Evolutionary conservation across 371 early-diverging fungal species (phyloP).

Genomic region (Caulochytrium protostelioides): DNA sequence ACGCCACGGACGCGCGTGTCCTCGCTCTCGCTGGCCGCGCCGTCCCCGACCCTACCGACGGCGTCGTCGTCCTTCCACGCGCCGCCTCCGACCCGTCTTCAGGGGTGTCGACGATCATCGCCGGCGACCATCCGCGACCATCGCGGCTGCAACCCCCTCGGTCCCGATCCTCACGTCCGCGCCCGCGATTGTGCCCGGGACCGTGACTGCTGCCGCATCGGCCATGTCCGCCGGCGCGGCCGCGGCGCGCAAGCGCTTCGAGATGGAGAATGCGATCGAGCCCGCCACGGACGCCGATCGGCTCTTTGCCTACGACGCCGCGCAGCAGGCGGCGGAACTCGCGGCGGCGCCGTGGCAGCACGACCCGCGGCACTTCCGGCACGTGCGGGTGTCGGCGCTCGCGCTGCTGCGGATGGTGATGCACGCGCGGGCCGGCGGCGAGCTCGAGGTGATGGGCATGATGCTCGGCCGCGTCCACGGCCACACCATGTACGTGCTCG

Average conservation of each 20-base stretch:
- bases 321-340: conserved; percentile 34
- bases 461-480: conserved; percentile 86
- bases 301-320: conserved; percentile 56
- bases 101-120: too few relatives aligned
- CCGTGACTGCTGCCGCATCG: too few relatives aligned
- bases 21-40: too few relatives aligned
- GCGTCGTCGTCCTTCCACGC: too few relatives aligned
- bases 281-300: conserved; percentile 39
- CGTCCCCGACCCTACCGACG: too few relatives aligned
- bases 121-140: too few relatives aligned
- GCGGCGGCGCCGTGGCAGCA: conserved; percentile 55
- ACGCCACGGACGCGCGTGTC: too few relatives aligned
- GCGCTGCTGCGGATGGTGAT: conserved; percentile 94
- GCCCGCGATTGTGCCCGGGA: too few relatives aligned
- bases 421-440: conserved; percentile 89
- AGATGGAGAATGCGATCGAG: conserved; percentile 67
- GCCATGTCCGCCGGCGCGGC: too few relatives aligned
- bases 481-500: conserved; percentile 72
- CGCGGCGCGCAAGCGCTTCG: conserved; percentile 53
- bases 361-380: conserved; percentile 68
- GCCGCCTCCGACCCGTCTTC: too few relatives aligned
- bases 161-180: too few relatives aligned
- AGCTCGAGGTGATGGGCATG: conserved; percentile 91
- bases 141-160: too few relatives aligned
- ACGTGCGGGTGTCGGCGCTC: conserved; percentile 77